Evolutionary conservation across 345 rosid genomes (phyloP).

Genomic region (Tarenaya hassleriana): DNA sequence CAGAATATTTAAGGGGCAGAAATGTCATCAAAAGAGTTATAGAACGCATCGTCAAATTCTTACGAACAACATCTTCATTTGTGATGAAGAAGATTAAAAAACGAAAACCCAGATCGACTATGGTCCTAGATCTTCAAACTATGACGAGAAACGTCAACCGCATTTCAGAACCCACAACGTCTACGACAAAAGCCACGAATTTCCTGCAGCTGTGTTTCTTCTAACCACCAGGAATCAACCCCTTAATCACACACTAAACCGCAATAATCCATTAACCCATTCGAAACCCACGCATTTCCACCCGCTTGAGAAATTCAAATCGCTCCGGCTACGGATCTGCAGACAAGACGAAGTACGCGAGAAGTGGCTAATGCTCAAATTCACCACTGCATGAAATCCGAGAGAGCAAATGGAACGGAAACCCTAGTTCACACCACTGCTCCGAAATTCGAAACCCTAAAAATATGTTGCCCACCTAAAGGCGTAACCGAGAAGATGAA

Average conservation of each 20-base stretch:
- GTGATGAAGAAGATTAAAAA: background rate
- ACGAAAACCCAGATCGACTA: background rate
- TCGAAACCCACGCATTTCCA: constrained; percentile 13
- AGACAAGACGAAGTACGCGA: background rate
- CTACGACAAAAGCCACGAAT: constrained; percentile 5
- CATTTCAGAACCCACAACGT: constrained; percentile 18
- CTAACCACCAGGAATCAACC: background rate
- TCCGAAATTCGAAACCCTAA: constrained; percentile 16
- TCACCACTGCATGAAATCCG: background rate
- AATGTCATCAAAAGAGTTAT: too few species aligned
- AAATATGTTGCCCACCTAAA: background rate
- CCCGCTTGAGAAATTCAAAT: background rate
- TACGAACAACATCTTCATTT: too few species aligned
- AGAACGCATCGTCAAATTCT: too few species aligned
- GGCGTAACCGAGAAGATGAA: background rate
- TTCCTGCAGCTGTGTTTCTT: constrained; percentile 16
- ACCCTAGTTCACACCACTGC: constrained; percentile 8
- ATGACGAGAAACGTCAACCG: constrained; percentile 14
- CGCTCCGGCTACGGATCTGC: constrained; percentile 20
- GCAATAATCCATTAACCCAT: constrained; percentile 1
- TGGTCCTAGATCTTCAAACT: constrained; percentile 13
- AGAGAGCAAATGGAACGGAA: background rate
- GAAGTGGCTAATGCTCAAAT: background rate
- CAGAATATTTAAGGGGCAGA: too few species aligned
- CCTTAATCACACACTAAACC: constrained; percentile 7